Conservation (phyloP, 202 grass and related monocot species). For the Cymbopogon flexuosus region DNA sequence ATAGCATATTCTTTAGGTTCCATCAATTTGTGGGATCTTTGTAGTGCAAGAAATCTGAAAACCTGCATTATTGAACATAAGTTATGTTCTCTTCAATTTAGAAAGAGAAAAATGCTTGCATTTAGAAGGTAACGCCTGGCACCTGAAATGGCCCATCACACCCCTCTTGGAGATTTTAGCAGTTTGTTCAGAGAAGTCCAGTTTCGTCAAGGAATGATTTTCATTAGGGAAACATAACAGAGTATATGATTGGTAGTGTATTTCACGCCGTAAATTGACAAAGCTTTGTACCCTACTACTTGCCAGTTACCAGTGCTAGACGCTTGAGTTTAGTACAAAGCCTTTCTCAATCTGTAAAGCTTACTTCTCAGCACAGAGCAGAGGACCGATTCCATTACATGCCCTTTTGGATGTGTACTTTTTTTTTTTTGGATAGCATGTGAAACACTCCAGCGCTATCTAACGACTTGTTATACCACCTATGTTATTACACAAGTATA, state of each 20-base stretch:
- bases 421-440: neutral
- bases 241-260: neutral
- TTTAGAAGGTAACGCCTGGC: neutral
- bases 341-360: neutral
- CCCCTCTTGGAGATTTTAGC: neutral
- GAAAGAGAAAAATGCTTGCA: neutral
- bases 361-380: neutral
- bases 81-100: conserved; percentile 13
- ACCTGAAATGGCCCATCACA: conserved; percentile 18
- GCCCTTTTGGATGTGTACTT: neutral
- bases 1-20: conserved; percentile 15
- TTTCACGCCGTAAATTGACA: conserved; percentile 1
- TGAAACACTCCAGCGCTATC: neutral
- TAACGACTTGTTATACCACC: neutral
- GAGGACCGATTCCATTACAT: neutral
- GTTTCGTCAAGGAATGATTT: conserved; percentile 4
- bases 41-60: conserved; percentile 18
- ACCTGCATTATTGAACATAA: conserved; percentile 19
- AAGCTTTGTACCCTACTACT: conserved; percentile 12
- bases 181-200: neutral
- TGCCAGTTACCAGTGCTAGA: neutral
- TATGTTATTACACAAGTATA: conserved; percentile 4
- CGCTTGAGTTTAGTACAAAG: neutral
- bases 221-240: neutral
- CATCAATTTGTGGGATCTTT: conserved; percentile 20